These are phyloP conservation scores for Xylaria sp. DNA, from an alignment of 2,329 filamentous ascomycete species.

Conservation along the genomic window DNA sequence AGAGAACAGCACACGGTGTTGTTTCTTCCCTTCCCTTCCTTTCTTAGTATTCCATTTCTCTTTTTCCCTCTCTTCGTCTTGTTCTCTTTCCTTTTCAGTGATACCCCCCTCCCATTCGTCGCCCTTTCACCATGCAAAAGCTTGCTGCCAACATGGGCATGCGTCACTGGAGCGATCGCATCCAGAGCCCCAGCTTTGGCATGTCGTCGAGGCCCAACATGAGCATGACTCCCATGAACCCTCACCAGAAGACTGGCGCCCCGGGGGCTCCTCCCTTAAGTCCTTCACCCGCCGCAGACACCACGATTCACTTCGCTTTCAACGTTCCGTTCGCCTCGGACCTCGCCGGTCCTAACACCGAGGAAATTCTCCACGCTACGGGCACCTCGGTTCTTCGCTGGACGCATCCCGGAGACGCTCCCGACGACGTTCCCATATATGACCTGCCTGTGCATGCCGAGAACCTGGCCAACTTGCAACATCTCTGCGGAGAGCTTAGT, in stretches of 20 bases:
- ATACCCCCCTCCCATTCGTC: conserved; percentile 42
- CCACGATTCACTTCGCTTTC: conserved; percentile 92
- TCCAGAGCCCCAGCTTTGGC: conserved; percentile 72
- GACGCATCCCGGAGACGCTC: conserved; percentile 90
- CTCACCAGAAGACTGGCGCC: conserved; percentile 67
- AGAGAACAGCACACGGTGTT: conserved; percentile 41
- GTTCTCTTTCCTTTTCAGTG: conserved; percentile 40
- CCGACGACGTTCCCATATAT: conserved; percentile 85
- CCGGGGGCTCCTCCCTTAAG: conserved; percentile 67
- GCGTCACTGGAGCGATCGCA: conserved; percentile 78
- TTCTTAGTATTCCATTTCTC: conserved; percentile 43
- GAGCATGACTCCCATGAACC: conserved; percentile 67
- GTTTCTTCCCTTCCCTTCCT: conserved; percentile 46
- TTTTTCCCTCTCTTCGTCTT: conserved; percentile 38
- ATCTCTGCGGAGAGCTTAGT: conserved; percentile 84
- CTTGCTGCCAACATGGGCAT: conserved; percentile 74
- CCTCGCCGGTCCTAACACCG: conserved; percentile 89
- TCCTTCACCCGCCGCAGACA: conserved; percentile 77
- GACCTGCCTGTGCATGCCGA: conserved; percentile 91
- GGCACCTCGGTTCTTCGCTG: conserved; percentile 88
- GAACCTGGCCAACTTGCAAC: conserved; percentile 83
- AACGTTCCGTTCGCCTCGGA: conserved; percentile 97
- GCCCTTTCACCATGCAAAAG: conserved; percentile 71
- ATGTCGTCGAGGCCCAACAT: conserved; percentile 67
- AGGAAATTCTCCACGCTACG: conserved; percentile 94